These are phyloP conservation scores for Penicillium malachiteum DNA, from an alignment of 495 filamentous ascomycete genomes.

Conservation along the genomic window DNA sequence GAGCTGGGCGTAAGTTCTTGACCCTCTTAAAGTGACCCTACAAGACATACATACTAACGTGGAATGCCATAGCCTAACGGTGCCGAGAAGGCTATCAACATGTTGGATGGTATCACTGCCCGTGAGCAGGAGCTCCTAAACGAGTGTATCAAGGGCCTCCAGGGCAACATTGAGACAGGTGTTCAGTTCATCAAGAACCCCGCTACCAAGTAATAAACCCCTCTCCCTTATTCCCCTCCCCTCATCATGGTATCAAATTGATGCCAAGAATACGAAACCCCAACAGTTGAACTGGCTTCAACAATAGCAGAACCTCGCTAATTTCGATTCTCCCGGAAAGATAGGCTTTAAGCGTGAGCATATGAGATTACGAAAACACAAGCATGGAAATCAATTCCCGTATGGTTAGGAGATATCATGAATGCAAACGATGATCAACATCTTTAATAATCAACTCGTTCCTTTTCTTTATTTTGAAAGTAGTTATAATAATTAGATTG, in stretches of 20 bases:
- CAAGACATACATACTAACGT: slow-evolving; percentile 11
- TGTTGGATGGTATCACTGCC: slow-evolving; percentile 68
- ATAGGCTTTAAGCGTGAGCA: slow-evolving; percentile 46
- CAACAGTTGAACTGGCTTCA: neutral
- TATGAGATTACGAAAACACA: slow-evolving; percentile 32
- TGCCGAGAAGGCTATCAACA: slow-evolving; percentile 77
- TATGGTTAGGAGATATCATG: neutral
- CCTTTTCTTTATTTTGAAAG: too few relatives aligned
- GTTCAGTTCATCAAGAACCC: slow-evolving; percentile 85
- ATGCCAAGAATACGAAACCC: neutral
- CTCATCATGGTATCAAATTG: neutral
- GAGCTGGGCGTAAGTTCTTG: slow-evolving; percentile 79
- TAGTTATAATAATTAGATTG: neutral
- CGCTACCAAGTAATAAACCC: slow-evolving; percentile 64
- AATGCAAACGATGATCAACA: too few relatives aligned
- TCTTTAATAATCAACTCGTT: too few relatives aligned
- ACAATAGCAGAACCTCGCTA: slow-evolving; percentile 36
- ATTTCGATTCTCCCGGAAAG: slow-evolving; percentile 40
- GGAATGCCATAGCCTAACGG: slow-evolving; percentile 63
- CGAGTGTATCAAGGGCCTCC: slow-evolving; percentile 67
- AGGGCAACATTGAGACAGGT: slow-evolving; percentile 92
- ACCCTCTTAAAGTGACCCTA: too few relatives aligned
- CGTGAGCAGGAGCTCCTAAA: slow-evolving; percentile 86
- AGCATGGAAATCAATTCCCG: neutral
- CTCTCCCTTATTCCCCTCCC: slow-evolving; percentile 17